Evolutionary conservation across 1,284 basidiomycete genomes (phyloP).

Genomic region (Melampsora americana): DNA sequence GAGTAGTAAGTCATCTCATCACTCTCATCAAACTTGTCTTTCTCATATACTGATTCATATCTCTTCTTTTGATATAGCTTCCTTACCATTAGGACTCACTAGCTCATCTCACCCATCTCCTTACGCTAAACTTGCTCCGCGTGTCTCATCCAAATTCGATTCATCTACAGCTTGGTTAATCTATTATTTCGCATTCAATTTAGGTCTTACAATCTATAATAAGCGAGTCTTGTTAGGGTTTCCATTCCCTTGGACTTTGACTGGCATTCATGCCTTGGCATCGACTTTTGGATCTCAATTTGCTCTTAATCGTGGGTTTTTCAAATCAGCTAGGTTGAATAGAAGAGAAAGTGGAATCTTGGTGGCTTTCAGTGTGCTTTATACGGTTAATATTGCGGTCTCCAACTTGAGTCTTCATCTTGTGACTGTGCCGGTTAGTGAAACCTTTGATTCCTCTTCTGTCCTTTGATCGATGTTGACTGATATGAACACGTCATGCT

Average conservation of each 20-base stretch:
- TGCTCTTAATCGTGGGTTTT: slow-evolving; percentile 64
- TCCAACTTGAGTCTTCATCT: slow-evolving; percentile 82
- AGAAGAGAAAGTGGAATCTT: slow-evolving; percentile 65
- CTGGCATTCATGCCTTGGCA: slow-evolving; percentile 45
- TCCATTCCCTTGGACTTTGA: slow-evolving; percentile 73
- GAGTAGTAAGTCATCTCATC: neutral
- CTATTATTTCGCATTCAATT: slow-evolving; percentile 83
- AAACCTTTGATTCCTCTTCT: slow-evolving; percentile 4
- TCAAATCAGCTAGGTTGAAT: slow-evolving; percentile 62
- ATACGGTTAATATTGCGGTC: slow-evolving; percentile 85
- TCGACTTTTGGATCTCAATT: slow-evolving; percentile 74
- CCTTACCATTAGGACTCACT: neutral
- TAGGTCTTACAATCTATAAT: slow-evolving; percentile 85
- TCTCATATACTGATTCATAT: neutral
- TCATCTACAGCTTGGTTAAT: slow-evolving; percentile 61
- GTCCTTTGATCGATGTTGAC: neutral
- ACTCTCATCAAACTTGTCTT: neutral
- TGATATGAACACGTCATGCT: neutral
- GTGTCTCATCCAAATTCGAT: slow-evolving; percentile 4
- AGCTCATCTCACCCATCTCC: neutral
- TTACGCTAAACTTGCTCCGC: neutral
- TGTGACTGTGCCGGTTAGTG: slow-evolving; percentile 79
- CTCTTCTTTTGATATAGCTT: neutral
- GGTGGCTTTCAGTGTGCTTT: slow-evolving; percentile 74
- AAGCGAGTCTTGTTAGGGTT: slow-evolving; percentile 81